Evolutionary conservation across 495 filamentous ascomycete genomes (phyloP).

Genomic region (Penicillium cinerascens): DNA sequence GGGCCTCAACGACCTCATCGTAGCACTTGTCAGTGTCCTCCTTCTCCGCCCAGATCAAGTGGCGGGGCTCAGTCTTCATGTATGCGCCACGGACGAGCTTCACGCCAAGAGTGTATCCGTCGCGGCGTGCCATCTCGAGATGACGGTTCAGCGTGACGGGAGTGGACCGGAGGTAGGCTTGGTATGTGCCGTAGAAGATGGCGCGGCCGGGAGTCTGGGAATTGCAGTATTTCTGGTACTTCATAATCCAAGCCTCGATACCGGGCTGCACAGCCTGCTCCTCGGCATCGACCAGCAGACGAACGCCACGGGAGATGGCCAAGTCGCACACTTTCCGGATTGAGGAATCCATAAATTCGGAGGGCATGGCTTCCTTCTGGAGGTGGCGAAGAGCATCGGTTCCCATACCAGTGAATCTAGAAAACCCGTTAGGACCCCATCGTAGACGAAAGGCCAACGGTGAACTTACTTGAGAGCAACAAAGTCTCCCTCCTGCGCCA

Average conservation of each 20-base stretch:
- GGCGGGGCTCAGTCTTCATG: slow-evolving; percentile 71
- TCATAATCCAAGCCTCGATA: slow-evolving; percentile 80
- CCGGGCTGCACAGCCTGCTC: slow-evolving; percentile 76
- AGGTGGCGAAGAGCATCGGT: slow-evolving; percentile 65
- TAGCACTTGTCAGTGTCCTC: slow-evolving; percentile 73
- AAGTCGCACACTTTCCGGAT: slow-evolving; percentile 75
- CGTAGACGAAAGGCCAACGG: background rate
- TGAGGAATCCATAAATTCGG: slow-evolving; percentile 59
- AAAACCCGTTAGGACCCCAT: slow-evolving; percentile 4
- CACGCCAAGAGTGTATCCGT: slow-evolving; percentile 76
- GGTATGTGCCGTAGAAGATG: slow-evolving; percentile 74
- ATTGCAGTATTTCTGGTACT: slow-evolving; percentile 80
- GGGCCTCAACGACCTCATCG: slow-evolving; percentile 55
- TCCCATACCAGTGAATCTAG: slow-evolving; percentile 82
- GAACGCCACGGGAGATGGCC: slow-evolving; percentile 65
- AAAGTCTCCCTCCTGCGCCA: slow-evolving; percentile 74
- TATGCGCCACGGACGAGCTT: slow-evolving; percentile 95
- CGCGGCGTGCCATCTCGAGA: slow-evolving; percentile 58
- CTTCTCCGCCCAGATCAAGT: slow-evolving; percentile 76
- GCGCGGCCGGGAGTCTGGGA: slow-evolving; percentile 51
- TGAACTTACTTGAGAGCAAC: slow-evolving; percentile 72
- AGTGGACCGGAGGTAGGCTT: slow-evolving; percentile 77
- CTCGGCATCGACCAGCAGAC: slow-evolving; percentile 87
- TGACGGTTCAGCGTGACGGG: slow-evolving; percentile 63
- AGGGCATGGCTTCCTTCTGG: slow-evolving; percentile 54